Percentiles rank a stretch among this genome's conserved stretches.
phyloP scores from a whole-genome alignment of 371 early-diverging fungal genomes.

The Lichtheimia ornata region DNA sequence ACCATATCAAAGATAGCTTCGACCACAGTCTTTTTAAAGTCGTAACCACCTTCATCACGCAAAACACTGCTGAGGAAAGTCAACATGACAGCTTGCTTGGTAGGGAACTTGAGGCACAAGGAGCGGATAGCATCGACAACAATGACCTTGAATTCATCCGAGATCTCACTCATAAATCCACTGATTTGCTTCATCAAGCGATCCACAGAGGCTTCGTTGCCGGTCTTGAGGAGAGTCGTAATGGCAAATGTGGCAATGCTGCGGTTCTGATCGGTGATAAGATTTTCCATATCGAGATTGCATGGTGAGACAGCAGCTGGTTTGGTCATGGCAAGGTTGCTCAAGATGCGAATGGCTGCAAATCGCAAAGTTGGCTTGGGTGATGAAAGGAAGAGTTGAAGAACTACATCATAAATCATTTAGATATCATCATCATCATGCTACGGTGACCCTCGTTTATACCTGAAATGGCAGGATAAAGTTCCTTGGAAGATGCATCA shows the following conservation, averaged over 20 bases:
- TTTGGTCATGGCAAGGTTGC: conserved; percentile 84
- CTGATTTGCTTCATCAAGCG: conserved; percentile 97
- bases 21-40: conserved; percentile 94
- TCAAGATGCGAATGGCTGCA: conserved; percentile 95
- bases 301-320: conserved; percentile 91
- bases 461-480: conserved; percentile 91
- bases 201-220: conserved; percentile 97
- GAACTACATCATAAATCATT: conserved; percentile 42
- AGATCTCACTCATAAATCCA: conserved; percentile 95
- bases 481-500: conserved; percentile 80
- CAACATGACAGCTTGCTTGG: conserved; percentile 92
- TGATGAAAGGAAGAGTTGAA: conserved; percentile 91
- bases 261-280: conserved; percentile 95
- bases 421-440: neutral
- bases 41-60: conserved; percentile 97
- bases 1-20: conserved; percentile 97
- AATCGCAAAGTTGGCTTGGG: conserved; percentile 93
- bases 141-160: conserved; percentile 97
- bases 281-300: conserved; percentile 96
- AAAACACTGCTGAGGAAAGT: conserved; percentile 89
- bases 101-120: conserved; percentile 95
- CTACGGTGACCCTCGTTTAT: conserved; percentile 6
- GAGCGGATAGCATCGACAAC: conserved; percentile 97
- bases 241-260: conserved; percentile 98
- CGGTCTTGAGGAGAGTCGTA: conserved; percentile 97